These are phyloP conservation scores for Solanum sejunctum DNA, from an alignment of 257 asterid genomes.

Conservation along the genomic window DNA sequence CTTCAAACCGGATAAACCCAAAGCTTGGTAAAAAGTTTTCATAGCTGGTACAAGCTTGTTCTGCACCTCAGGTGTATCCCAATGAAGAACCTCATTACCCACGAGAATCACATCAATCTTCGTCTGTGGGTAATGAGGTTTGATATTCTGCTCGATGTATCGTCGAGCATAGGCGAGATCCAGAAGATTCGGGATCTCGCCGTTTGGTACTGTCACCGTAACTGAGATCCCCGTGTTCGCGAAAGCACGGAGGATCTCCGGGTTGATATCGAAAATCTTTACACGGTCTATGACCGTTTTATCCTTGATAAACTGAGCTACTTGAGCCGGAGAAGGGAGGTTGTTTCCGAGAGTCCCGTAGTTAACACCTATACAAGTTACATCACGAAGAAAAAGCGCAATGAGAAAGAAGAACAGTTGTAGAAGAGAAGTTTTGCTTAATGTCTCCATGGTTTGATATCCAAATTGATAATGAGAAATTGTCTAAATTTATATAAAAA, in stretches of 20 bases:
- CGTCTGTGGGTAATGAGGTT: conserved; percentile 56
- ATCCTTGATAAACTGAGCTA: conserved; percentile 58
- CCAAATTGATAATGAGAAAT: background rate
- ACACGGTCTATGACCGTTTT: conserved; percentile 64
- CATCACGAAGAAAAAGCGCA: conserved; percentile 9
- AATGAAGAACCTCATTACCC: conserved; percentile 84
- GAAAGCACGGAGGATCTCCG: conserved; percentile 71
- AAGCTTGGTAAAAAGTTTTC: conserved; percentile 42
- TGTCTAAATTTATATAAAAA: background rate
- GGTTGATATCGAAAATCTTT: conserved; percentile 77
- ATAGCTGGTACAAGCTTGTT: conserved; percentile 70
- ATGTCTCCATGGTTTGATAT: background rate
- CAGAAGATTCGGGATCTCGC: conserved; percentile 55
- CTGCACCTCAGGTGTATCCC: conserved; percentile 63
- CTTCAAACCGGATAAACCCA: conserved; percentile 16
- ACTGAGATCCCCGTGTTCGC: conserved; percentile 63
- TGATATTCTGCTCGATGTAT: conserved; percentile 37
- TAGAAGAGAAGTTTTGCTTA: background rate
- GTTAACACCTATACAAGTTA: conserved; percentile 61
- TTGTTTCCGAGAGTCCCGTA: conserved; percentile 83
- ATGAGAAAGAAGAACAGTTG: background rate
- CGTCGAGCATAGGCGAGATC: conserved; percentile 28
- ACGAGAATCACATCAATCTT: conserved; percentile 50
- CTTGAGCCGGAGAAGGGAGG: conserved; percentile 72
- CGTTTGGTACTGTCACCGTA: conserved; percentile 80